A percentile compares a stretch with the other conserved stretches of the same genome.
phyloP scores from a whole-genome alignment of 179 eudicot genomes.

The Silene coronaria region DNA sequence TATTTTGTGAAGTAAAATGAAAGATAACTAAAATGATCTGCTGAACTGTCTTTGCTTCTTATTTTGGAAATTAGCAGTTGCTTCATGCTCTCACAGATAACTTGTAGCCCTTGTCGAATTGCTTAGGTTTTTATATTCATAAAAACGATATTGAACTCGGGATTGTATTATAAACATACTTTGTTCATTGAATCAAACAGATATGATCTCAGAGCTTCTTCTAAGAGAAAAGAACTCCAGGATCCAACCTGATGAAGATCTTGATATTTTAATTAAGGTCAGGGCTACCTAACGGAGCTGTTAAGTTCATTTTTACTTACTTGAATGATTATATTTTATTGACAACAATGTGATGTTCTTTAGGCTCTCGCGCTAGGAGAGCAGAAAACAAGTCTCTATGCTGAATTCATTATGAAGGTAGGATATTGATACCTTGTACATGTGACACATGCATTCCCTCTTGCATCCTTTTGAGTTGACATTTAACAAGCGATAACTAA shows the following conservation, averaged over 20 bases:
- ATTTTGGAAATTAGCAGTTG: neutral
- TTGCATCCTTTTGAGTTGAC: neutral
- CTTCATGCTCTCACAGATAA: neutral
- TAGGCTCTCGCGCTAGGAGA: constrained; percentile 84
- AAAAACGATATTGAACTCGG: neutral
- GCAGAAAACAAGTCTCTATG: constrained; percentile 56
- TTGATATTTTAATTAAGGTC: constrained; percentile 69
- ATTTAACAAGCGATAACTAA: neutral
- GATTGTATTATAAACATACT: neutral
- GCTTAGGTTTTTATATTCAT: neutral
- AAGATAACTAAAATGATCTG: neutral
- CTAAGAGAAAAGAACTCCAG: constrained; percentile 50
- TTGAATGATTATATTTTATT: neutral
- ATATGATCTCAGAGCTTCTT: constrained; percentile 65
- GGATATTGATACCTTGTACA: neutral
- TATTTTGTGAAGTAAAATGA: too few species aligned
- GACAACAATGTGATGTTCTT: constrained; percentile 15
- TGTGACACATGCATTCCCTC: neutral
- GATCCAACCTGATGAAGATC: constrained; percentile 65
- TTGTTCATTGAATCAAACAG: constrained; percentile 25
- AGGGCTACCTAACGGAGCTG: neutral
- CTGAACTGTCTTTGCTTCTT: neutral
- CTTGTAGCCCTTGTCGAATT: neutral
- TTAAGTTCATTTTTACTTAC: neutral
- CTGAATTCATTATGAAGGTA: constrained; percentile 88